phyloP scores from a whole-genome alignment of 345 rosid genomes.

The Physaria fendleri region DNA sequence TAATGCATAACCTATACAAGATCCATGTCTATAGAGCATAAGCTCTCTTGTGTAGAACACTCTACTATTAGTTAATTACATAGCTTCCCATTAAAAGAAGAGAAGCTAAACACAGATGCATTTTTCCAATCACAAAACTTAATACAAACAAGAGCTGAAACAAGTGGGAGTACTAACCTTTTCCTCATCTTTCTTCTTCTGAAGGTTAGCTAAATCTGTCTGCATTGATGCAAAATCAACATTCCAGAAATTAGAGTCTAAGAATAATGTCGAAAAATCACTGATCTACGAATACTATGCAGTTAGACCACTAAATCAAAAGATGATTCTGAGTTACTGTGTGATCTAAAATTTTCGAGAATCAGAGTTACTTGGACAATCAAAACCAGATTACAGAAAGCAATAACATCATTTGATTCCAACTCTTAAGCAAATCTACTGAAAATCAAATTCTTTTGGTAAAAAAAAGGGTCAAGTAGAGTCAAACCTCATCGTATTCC shows the following conservation, averaged over 20 bases:
- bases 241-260: background rate
- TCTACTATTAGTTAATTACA: too few relatives aligned
- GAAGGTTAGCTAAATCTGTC: slow-evolving; percentile 52
- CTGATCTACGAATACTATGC: background rate
- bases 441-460: too few relatives aligned
- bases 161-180: slow-evolving; percentile 20
- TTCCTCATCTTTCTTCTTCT: slow-evolving; percentile 80
- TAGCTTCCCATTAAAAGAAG: too few relatives aligned
- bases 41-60: too few relatives aligned
- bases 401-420: background rate
- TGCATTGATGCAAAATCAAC: slow-evolving; percentile 18
- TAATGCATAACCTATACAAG: background rate
- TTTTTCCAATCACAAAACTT: background rate
- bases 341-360: background rate
- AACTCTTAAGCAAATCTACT: background rate
- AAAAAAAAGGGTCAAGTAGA: background rate
- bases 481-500: slow-evolving; percentile 69
- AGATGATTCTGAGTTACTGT: background rate
- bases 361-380: background rate
- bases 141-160: background rate
- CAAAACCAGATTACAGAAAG: background rate
- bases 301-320: background rate
- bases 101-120: background rate
- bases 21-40: too few relatives aligned
- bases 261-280: background rate